These are phyloP conservation scores for Coemansia interrupta DNA, from an alignment of 192 early-diverging fungal species.

Conservation along the genomic window DNA sequence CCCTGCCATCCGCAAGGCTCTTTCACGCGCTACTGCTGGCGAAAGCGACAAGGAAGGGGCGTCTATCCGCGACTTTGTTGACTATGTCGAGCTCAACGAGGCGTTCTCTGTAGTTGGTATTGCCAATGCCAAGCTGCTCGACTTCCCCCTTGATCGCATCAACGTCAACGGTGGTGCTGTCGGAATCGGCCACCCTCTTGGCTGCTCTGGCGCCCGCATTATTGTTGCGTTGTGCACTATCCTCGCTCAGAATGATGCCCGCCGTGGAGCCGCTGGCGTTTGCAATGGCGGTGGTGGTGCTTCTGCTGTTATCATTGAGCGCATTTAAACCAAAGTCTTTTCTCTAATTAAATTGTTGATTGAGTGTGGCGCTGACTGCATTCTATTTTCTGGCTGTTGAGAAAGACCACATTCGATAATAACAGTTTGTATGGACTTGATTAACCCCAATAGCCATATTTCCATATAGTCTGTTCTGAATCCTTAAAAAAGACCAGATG, in stretches of 20 bases:
- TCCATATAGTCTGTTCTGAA: too few relatives aligned
- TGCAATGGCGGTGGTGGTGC: conserved; percentile 98
- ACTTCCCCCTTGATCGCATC: conserved; percentile 69
- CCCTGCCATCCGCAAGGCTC: conserved; percentile 73
- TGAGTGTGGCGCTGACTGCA: too few relatives aligned
- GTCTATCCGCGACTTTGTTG: conserved; percentile 59
- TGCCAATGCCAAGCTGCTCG: conserved; percentile 81
- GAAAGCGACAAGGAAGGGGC: conserved; percentile 45
- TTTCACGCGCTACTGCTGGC: conserved; percentile 57
- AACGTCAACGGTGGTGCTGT: conserved; percentile 96
- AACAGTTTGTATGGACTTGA: too few relatives aligned
- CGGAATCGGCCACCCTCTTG: conserved; percentile 96
- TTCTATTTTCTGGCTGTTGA: too few relatives aligned
- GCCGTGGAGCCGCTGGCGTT: conserved; percentile 86
- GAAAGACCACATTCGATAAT: too few relatives aligned
- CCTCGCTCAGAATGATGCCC: conserved; percentile 67
- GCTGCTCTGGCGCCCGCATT: conserved; percentile 89
- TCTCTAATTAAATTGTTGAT: too few relatives aligned
- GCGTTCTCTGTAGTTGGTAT: conserved; percentile 79
- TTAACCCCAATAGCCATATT: too few relatives aligned
- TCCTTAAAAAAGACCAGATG: too few relatives aligned
- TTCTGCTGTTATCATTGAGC: conserved; percentile 76
- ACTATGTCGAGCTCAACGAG: conserved; percentile 81
- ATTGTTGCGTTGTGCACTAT: conserved; percentile 76
- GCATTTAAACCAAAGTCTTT: conserved; percentile 27